phyloP scores from a whole-genome alignment of 805 yeast species.

The Alloascoidea hylecoeti region DNA sequence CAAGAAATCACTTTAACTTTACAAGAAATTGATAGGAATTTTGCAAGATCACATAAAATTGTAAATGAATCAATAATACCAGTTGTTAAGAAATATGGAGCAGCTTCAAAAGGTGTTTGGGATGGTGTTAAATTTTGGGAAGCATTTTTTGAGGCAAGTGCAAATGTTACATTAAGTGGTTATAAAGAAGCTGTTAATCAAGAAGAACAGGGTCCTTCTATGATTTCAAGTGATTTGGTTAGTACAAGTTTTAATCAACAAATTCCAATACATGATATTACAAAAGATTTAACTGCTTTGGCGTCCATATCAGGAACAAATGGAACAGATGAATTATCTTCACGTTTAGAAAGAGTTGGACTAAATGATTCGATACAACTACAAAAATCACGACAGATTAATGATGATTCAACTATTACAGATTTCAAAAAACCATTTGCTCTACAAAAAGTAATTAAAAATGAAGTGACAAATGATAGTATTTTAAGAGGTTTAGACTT shows the following conservation, averaged over 20 bases:
- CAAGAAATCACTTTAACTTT: slow-evolving; percentile 66
- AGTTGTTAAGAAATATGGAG: slow-evolving; percentile 42
- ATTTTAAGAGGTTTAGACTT: background rate
- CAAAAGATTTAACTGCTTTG: too few relatives aligned
- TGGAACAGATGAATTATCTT: too few relatives aligned
- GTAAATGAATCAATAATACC: slow-evolving; percentile 62
- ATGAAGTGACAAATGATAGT: background rate
- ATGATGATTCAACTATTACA: background rate
- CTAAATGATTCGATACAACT: background rate
- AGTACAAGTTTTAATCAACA: too few relatives aligned
- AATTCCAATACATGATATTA: too few relatives aligned
- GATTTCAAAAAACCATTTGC: background rate
- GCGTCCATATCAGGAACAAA: too few relatives aligned
- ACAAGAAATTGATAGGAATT: slow-evolving; percentile 68
- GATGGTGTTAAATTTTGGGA: slow-evolving; percentile 62
- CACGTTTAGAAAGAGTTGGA: background rate
- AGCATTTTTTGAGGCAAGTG: slow-evolving; percentile 61
- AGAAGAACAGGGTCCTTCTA: too few relatives aligned
- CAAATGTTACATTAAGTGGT: slow-evolving; percentile 45
- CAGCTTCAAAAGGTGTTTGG: slow-evolving; percentile 47
- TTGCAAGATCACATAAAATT: slow-evolving; percentile 51
- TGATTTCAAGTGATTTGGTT: too few relatives aligned
- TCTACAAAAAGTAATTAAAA: background rate
- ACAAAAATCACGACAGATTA: background rate
- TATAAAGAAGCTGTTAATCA: slow-evolving; percentile 24